Evolutionary conservation across 2,329 filamentous ascomycete species (phyloP), one percentile per base, ranked within the genome.

Genomic region (Fusarium devonianum): DNA sequence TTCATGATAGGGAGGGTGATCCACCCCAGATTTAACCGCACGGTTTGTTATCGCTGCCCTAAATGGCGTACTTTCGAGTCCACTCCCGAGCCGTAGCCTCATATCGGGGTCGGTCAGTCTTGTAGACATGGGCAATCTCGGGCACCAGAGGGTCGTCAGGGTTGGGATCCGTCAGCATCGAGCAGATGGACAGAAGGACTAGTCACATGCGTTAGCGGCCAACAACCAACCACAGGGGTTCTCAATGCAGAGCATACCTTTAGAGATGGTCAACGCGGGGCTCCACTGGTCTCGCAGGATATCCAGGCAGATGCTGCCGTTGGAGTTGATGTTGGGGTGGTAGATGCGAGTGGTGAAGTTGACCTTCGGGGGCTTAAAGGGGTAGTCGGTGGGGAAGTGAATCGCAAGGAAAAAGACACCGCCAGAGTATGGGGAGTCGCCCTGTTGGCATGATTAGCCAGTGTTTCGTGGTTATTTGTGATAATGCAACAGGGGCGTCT

Each of bases 261-360:
- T 99, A 56, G 91, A 96, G 69, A 99, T 97, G 64, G 94, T 99
- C 76, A 99, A 82, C 63, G 94, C 94, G 30, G 94, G 94, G 75
- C 92, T 97, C 94, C 94, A 99, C 80, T 99, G 94, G 76, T 99
- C 94, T 80, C 94, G 87, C 71, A 99, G 82, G 71, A 99, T 99
- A 72, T 99, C 94, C 74, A 99, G 79, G 76, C 94, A 99, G 77
- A 99, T 99, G 78, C 92, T 97, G 76, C 94, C 94, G 76, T 97
- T 97, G 65, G 91, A 96, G 86, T 99, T 99, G 91, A 99, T 99
- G 80, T 99, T 99, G 69, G 94, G 94, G 80, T 99, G 94, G 76
- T 99, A 99, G 81, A 99, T 97, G 73, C 93, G 89, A 62, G 94
- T 99, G 68, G 92, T 97, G 85, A 99, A 99, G 88, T 97, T 97